Evolutionary conservation across 2,329 filamentous ascomycete species (phyloP).

Genomic region (Colletotrichum musae): DNA sequence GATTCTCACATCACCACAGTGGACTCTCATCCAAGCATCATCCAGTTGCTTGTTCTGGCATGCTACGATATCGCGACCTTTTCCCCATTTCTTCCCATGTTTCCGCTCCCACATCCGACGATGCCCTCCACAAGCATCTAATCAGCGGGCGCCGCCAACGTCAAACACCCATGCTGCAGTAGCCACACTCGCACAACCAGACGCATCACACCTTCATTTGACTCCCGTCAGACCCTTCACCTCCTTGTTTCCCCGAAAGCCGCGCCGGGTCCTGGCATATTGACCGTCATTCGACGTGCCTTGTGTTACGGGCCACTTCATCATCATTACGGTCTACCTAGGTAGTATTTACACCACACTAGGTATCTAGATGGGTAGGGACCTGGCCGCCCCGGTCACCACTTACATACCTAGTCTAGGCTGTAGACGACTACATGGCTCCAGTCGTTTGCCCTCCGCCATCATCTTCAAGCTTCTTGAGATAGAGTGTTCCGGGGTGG

Average conservation of each 20-base stretch:
- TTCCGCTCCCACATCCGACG: conserved; percentile 13
- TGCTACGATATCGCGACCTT: conserved; percentile 25
- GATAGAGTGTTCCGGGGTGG: conserved; percentile 22
- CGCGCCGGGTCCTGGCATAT: conserved; percentile 25
- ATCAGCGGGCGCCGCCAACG: not conserved
- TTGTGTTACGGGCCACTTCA: too few relatives aligned
- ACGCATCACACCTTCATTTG: conserved; percentile 25
- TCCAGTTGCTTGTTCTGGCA: conserved; percentile 24
- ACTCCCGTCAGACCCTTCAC: conserved; percentile 19
- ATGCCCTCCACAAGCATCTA: conserved; percentile 3
- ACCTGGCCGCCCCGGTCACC: too few relatives aligned
- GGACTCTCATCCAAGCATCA: conserved; percentile 30
- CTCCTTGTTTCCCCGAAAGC: conserved; percentile 25
- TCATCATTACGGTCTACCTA: too few relatives aligned
- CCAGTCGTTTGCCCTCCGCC: not conserved
- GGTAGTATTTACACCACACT: too few relatives aligned
- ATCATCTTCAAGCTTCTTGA: conserved; percentile 4
- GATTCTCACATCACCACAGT: conserved; percentile 20
- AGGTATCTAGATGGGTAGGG: too few relatives aligned
- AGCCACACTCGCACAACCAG: conserved; percentile 30
- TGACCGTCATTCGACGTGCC: conserved; percentile 11
- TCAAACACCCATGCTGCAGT: conserved; percentile 15
- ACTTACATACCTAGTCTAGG: too few relatives aligned
- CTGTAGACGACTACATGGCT: not conserved
- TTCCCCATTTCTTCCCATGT: conserved; percentile 24